phyloP scores from a whole-genome alignment of 768 basidiomycete genomes.

The Agaricus bisporus region DNA sequence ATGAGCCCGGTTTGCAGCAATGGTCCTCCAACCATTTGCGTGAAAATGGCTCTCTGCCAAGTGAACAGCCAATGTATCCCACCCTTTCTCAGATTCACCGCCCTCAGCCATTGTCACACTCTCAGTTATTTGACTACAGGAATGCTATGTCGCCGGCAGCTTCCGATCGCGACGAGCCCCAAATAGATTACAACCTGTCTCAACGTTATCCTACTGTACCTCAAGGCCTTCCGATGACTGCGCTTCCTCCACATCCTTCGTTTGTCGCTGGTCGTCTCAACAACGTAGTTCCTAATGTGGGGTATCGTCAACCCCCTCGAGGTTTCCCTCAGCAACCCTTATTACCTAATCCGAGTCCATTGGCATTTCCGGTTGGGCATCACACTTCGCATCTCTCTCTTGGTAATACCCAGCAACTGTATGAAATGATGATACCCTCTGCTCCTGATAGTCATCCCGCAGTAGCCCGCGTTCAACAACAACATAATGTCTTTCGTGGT shows the following conservation, averaged over 20 bases:
- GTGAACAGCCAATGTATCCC: slow-evolving; percentile 55
- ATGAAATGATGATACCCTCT: slow-evolving; percentile 74
- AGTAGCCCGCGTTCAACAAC: slow-evolving; percentile 73
- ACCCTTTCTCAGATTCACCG: slow-evolving; percentile 59
- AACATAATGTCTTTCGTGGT: slow-evolving; percentile 65
- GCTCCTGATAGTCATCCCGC: slow-evolving; percentile 52
- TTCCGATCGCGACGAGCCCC: slow-evolving; percentile 37
- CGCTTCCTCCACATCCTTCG: slow-evolving; percentile 30
- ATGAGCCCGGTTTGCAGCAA: slow-evolving; percentile 40
- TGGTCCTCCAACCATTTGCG: slow-evolving; percentile 47
- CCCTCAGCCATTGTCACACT: slow-evolving; percentile 46
- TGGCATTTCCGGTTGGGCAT: slow-evolving; percentile 44
- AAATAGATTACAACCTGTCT: slow-evolving; percentile 47
- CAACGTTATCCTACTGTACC: slow-evolving; percentile 32
- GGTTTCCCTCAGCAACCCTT: slow-evolving; percentile 49
- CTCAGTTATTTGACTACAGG: slow-evolving; percentile 24
- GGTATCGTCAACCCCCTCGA: slow-evolving; percentile 61
- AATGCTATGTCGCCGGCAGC: slow-evolving; percentile 17
- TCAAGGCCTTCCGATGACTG: slow-evolving; percentile 13
- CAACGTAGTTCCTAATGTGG: slow-evolving; percentile 37
- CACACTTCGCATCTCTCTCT: slow-evolving; percentile 67
- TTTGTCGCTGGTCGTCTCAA: slow-evolving; percentile 48
- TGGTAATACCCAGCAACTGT: slow-evolving; percentile 70
- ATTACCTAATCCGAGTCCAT: slow-evolving; percentile 45
- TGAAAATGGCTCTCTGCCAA: slow-evolving; percentile 27